phyloP scores from a whole-genome alignment of 225 moss, liverwort and hornwort species.

The Pseudoscleropodium purum region DNA sequence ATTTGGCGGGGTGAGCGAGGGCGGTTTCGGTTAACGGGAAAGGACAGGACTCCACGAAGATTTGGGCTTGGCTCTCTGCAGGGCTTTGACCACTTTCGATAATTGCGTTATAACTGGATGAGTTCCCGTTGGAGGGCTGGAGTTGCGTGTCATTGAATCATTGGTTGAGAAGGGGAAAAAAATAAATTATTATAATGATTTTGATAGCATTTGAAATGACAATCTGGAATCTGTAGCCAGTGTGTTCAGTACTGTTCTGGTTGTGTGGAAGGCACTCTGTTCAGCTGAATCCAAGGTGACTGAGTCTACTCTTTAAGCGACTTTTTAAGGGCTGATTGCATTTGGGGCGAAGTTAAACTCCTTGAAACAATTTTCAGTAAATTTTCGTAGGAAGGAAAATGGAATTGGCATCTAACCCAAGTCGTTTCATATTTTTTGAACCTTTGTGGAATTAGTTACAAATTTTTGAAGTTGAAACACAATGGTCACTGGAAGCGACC shows the following conservation, averaged over 20 bases:
- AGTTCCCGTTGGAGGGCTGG: not conserved
- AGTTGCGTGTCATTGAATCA: not conserved
- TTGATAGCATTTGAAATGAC: not conserved
- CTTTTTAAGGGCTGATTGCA: too few species aligned
- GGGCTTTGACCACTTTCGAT: not conserved
- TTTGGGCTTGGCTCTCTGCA: not conserved
- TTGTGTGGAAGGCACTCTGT: not conserved
- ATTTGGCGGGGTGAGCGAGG: not conserved
- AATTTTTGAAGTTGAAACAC: not conserved
- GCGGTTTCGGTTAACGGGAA: not conserved
- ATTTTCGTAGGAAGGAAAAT: not conserved
- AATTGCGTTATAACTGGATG: not conserved
- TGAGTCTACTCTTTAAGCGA: too few species aligned
- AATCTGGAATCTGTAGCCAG: not conserved
- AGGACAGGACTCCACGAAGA: not conserved
- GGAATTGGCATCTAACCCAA: not conserved
- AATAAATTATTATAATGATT: not conserved
- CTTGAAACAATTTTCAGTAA: not conserved
- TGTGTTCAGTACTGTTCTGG: not conserved
- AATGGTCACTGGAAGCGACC: accelerated
- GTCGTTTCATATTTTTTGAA: not conserved
- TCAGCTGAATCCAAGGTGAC: too few species aligned
- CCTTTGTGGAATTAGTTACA: accelerated
- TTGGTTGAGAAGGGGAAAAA: not conserved
- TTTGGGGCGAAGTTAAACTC: not conserved